Base-by-base conservation (phyloP, 371 early-diverging fungal species). In the Mortierella sp. region DNA sequence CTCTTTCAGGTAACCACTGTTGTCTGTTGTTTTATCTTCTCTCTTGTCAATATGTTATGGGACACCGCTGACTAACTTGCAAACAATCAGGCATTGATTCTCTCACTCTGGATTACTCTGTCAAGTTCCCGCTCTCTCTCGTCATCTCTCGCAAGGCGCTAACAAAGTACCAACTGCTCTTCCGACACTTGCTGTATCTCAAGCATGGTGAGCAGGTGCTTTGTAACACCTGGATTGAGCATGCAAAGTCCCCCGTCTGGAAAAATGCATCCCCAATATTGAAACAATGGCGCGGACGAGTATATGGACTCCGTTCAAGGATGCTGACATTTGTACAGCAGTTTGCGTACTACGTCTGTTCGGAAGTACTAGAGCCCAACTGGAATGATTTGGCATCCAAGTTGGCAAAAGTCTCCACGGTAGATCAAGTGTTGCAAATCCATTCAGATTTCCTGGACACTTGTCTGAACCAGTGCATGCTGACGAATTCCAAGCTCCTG, bases 281-380 rank as follows among this genome's bases (percentile, higher is more conserved):
- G 11, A 73, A 91, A 54, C 78, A 78, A 5, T 91, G 93, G 86
- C 89, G 90, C 47, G 86, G 88, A 35, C 87, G 89, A 5, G 87
- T 96, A 22, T 90, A 88, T 70, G 86, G 90, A 5, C 78, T 96
- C 26, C 90, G 96, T 43, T 89, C 89, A 47, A 90, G 92, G 49
- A 97, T 97, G 94, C 78, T 96, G 39, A 88, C 90, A 20, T 95
- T 94, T 84, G 88, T 97, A 2, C 96, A 96, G 71, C 96, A 97
- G 77, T 91, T 96, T 77, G 84, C 94, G 61, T 94, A 94, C 77
- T 97, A 96, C 75, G 89, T 93, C 37, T 92, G 92, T 62, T 94
- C 90, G 63, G 97, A 97, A 75, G 97, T 96, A 5, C 73, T 98
- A 28, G 97, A 97, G 72, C 97, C 96, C 26, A 93, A 94, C 72